phyloP scores from a whole-genome alignment of 2,329 filamentous ascomycete species.

The Fragosphaeria purpurea region DNA sequence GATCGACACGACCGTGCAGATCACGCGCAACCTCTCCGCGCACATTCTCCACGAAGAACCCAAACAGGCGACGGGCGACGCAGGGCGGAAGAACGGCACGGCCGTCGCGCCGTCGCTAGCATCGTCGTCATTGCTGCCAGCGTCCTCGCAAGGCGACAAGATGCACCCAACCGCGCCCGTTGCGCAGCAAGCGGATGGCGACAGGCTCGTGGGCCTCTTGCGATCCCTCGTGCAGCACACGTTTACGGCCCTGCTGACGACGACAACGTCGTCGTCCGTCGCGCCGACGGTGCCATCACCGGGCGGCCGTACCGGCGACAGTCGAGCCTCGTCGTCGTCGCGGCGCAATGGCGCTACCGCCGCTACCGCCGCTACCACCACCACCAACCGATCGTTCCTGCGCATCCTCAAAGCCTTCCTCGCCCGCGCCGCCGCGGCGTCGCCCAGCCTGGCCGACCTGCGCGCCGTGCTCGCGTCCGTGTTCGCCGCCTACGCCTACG shows the following conservation, averaged over 20 bases:
- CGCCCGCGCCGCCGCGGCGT: conserved; percentile 66
- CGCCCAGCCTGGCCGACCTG: conserved; percentile 78
- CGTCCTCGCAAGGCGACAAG: too few species aligned
- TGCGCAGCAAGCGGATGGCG: conserved; percentile 30
- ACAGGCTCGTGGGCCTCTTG: conserved; percentile 56
- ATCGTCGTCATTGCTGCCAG: neutral
- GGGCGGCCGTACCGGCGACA: neutral
- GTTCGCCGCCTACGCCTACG: conserved; percentile 91
- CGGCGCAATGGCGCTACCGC: conserved; percentile 25
- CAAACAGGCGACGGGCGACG: conserved; percentile 7
- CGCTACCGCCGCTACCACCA: conserved; percentile 28
- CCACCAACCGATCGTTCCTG: conserved; percentile 70
- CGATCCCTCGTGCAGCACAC: conserved; percentile 78
- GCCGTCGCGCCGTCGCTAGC: neutral
- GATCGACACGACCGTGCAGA: conserved; percentile 50
- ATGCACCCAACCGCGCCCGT: too few species aligned
- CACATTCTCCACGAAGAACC: conserved; percentile 30
- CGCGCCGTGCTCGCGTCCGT: conserved; percentile 78
- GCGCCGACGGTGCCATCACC: neutral
- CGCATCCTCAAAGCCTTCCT: conserved; percentile 84
- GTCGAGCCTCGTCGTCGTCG: conserved; percentile 1
- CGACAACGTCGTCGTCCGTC: conserved; percentile 11
- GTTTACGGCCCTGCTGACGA: conserved; percentile 74
- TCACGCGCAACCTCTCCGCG: conserved; percentile 54
- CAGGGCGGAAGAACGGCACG: neutral